Conservation (phyloP, 768 basidiomycete species). For the Rickenella mellea region DNA sequence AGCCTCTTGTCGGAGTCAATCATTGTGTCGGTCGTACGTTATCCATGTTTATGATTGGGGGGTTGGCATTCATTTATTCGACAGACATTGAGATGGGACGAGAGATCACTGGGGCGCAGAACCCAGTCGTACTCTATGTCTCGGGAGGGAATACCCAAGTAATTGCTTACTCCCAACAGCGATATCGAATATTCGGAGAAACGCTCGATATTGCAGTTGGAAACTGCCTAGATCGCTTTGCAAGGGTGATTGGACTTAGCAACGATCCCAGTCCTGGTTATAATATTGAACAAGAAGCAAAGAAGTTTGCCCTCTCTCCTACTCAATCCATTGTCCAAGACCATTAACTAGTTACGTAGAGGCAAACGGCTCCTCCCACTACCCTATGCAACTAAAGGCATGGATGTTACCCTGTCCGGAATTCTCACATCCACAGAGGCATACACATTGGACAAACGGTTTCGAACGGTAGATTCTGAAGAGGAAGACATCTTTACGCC, state of each 20-base stretch:
- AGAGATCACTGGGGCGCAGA: conserved; percentile 85
- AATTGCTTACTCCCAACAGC: conserved; percentile 94
- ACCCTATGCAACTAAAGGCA: conserved; percentile 96
- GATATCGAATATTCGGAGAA: conserved; percentile 97
- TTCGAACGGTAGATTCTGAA: conserved; percentile 36
- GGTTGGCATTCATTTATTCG: neutral
- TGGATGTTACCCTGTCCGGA: conserved; percentile 96
- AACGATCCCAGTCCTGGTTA: conserved; percentile 96
- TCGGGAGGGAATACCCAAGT: conserved; percentile 99
- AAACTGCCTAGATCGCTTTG: conserved; percentile 96
- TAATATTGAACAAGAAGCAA: conserved; percentile 95
- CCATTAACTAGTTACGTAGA: conserved; percentile 28
- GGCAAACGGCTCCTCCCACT: conserved; percentile 76
- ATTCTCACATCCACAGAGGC: conserved; percentile 83
- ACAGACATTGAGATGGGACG: conserved; percentile 99
- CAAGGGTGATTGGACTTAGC: conserved; percentile 84
- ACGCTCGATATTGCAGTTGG: conserved; percentile 99
- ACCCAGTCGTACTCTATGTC: conserved; percentile 95
- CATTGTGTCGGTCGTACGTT: conserved; percentile 94
- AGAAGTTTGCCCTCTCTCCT: conserved; percentile 43
- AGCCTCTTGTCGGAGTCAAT: conserved; percentile 95
- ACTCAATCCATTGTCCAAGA: neutral
- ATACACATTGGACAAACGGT: conserved; percentile 83
- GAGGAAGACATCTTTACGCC: conserved; percentile 76
- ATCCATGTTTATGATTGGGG: neutral